Base-by-base conservation (phyloP, 1,284 basidiomycete genomes). In the Ceratobasidium sp. region DNA sequence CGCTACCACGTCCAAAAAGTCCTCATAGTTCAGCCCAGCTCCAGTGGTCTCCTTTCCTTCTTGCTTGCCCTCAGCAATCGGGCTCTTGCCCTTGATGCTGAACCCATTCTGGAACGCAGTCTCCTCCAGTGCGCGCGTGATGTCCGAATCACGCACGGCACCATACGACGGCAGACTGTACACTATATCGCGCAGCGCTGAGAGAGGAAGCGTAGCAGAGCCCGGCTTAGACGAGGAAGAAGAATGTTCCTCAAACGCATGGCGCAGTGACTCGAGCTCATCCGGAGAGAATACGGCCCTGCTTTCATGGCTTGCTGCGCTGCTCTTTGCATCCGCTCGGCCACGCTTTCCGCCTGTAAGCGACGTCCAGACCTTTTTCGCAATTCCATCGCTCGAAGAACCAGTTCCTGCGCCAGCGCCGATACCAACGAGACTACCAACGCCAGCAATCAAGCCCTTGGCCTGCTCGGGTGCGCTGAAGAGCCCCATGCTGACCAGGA, bases 401-500 rank as follows among this genome's bases (percentile, higher is more conserved):
- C 75, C 86, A 85, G 35, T 79, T 57, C 62, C 81, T 76, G 38
- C 83, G 80, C 11, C 49, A n/a, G 23, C 38, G 35, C 79, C 77
- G 18, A 83, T 79, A 30, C 81, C 78, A 1, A 77, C 78, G 69
- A 77, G 77, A 9, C 78, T 80, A 26, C 80, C 76, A 23, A 77
- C 72, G 44, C 81, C 78, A 38, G 79, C 82, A 23, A 52, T 55
- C 3, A 70, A n/a, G 18, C 47, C 30, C 44, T 70, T 70, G 54
- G 49, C 54, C 26, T 70, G 66, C n/a, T 70, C 66, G 6, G 66
- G 66, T 3, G 66, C 66, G 32, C 85, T 85, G 6, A 84, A 84
- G 38, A 95, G 84, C 11, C 93, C 93, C 93, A 95, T 95, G 75
- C 86, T 89, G 71, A 83, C 83, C 61, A 95, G 85, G 83, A 93